Conservation (phyloP, 2,329 filamentous ascomycete genomes). For the Alternaria sp. region DNA sequence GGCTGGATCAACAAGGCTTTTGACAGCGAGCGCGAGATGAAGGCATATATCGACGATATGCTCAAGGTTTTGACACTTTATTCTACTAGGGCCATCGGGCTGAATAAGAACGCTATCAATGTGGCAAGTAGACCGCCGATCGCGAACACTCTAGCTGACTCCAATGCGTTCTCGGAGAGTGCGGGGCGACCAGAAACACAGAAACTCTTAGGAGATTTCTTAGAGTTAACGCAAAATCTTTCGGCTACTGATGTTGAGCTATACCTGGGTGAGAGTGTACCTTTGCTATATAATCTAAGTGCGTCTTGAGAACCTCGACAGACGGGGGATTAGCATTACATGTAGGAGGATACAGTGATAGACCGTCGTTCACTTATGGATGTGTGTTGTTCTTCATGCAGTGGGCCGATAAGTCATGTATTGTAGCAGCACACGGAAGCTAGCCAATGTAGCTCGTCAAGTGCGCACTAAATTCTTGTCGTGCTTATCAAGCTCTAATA, state of each 20-base stretch:
- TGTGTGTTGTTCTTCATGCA: background rate
- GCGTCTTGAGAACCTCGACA: background rate
- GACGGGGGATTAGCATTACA: too few species aligned
- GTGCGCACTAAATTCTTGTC: background rate
- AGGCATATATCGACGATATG: too few species aligned
- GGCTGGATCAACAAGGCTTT: background rate
- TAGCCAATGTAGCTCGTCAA: background rate
- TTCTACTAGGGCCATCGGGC: too few species aligned
- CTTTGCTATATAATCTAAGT: background rate
- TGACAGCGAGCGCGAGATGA: background rate
- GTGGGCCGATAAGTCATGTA: background rate
- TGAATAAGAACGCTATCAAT: too few species aligned
- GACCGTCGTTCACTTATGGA: too few species aligned
- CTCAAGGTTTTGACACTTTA: too few species aligned
- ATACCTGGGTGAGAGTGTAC: background rate
- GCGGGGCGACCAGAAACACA: background rate
- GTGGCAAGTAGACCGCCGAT: too few species aligned
- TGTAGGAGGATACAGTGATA: too few species aligned
- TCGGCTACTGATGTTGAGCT: background rate
- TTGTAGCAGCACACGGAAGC: background rate
- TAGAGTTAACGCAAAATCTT: background rate
- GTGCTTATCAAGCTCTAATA: slow-evolving; percentile 1
- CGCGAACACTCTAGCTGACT: too few species aligned
- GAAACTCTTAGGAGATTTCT: background rate
- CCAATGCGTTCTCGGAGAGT: too few species aligned